These are phyloP conservation scores for Aspergillus floridensis DNA, from an alignment of 2,329 filamentous ascomycete species.

Conservation along the genomic window DNA sequence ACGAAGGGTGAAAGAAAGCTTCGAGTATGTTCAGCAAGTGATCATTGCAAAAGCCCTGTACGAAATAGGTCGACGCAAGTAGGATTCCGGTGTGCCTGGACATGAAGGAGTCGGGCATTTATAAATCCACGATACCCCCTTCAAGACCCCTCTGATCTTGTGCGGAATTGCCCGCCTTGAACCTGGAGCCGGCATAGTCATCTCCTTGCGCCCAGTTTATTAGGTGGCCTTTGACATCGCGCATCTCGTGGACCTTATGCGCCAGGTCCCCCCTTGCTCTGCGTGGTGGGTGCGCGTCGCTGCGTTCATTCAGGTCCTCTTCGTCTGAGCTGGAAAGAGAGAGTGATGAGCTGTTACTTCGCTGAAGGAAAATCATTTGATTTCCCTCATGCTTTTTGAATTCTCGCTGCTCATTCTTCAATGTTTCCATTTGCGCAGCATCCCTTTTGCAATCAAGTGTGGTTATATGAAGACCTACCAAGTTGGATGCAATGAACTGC, in stretches of 20 bases:
- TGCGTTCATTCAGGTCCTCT: conserved; percentile 53
- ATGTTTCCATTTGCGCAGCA: conserved; percentile 66
- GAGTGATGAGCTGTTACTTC: conserved; percentile 44
- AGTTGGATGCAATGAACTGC: conserved; percentile 66
- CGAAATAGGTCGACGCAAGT: neutral
- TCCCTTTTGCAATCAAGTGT: conserved; percentile 71
- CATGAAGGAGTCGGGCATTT: neutral
- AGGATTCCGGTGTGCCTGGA: neutral
- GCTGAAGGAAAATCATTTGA: conserved; percentile 55
- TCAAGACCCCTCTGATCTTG: neutral
- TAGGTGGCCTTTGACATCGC: conserved; percentile 38
- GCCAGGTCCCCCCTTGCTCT: conserved; percentile 30
- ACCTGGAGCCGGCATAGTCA: conserved; percentile 14
- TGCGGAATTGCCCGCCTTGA: neutral
- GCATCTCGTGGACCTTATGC: conserved; percentile 34
- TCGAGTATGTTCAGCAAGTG: neutral
- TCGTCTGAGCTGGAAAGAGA: conserved; percentile 58
- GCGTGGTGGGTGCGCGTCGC: conserved; percentile 16
- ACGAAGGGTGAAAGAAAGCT: neutral
- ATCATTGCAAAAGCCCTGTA: neutral
- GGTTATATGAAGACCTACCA: conserved; percentile 73
- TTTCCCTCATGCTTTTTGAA: conserved; percentile 65
- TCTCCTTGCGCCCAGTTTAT: conserved; percentile 36
- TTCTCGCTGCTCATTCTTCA: conserved; percentile 74
- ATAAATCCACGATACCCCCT: neutral